Base-by-base conservation (phyloP, 495 filamentous ascomycete species). In the Parathielavia hyrcaniae region DNA sequence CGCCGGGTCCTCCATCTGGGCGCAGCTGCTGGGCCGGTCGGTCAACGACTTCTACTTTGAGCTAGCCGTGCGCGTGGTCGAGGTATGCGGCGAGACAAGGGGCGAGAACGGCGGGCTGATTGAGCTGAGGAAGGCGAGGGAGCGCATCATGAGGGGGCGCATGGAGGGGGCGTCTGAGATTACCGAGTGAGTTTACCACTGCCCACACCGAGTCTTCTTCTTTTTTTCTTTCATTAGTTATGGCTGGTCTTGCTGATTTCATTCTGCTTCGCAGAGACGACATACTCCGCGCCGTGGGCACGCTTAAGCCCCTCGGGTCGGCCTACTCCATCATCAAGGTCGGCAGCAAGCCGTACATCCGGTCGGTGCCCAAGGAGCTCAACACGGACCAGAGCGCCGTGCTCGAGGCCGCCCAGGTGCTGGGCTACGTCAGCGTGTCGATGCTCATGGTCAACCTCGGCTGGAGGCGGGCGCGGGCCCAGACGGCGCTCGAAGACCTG, bases 31-130 rank as follows among this genome's bases (percentile, higher is more conserved):
- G 52, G 93, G 93, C 1, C 80, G 87, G 20, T 89, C 83, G 64
- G 92, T 97, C 61, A 96, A 96, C 70, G 95, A 97, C 69, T 98
- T 97, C 66, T 97, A 97, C 71, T 97, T 97, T 69, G 92, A 95
- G 74, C 80, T 98, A 47, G 95, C 89, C 0, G 91, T 97, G 40
- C 77, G 89, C 32, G 89, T 97, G 8, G 95, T 98, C 9, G 93
- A 97, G 72, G 83, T 97, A 0, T 98, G 93, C 71, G 78, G 90
- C 4, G 84, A 83, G 51, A 96, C 91, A 40, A 79, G 95, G 54
- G 82, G 82, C 17, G 93, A 96, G 71, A 97, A 98, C 71, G 93
- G 93, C 0, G 93, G 93, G 0, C 69, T 98, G 64, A 86, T 97
- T 57, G 89, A 87, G 8, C 84, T 98, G 1, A 74, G 81, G 16